Conservation (phyloP, 805 yeast species). For the Candida sphagnicola region DNA sequence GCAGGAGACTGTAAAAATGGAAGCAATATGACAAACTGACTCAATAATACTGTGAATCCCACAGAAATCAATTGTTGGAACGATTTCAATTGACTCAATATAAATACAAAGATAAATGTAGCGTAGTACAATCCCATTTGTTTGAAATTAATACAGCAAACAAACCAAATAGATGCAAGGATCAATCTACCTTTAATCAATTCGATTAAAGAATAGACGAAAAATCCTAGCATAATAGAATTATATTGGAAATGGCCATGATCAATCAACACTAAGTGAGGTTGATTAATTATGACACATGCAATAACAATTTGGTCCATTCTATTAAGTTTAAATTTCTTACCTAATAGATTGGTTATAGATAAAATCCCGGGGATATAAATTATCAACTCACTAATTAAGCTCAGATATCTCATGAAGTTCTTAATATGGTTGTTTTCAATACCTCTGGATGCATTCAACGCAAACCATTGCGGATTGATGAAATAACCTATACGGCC, state of each 20-base stretch:
- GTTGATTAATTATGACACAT: conserved; percentile 79
- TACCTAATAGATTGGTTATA: conserved; percentile 69
- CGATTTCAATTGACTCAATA: conserved; percentile 49
- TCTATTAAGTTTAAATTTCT: conserved; percentile 49
- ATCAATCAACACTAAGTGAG: conserved; percentile 78
- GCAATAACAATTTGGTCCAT: conserved; percentile 75
- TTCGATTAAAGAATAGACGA: conserved; percentile 63
- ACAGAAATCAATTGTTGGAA: conserved; percentile 56
- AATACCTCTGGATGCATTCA: conserved; percentile 69
- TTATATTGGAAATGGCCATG: conserved; percentile 98
- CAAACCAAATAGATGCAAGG: conserved; percentile 73
- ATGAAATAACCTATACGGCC: conserved; percentile 70
- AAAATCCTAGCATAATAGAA: conserved; percentile 87
- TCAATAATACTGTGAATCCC: conserved; percentile 56
- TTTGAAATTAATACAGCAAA: conserved; percentile 75
- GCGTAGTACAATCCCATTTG: conserved; percentile 95
- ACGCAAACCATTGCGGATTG: conserved; percentile 70
- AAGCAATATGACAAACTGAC: conserved; percentile 47
- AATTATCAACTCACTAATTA: conserved; percentile 67
- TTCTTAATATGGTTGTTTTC: conserved; percentile 68
- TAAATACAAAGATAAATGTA: conserved; percentile 79
- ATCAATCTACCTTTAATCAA: conserved; percentile 60
- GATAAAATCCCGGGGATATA: conserved; percentile 79
- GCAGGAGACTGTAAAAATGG: conserved; percentile 52
- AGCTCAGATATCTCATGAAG: conserved; percentile 78